Percentiles rank a stretch among this genome's conserved stretches.
phyloP scores from a whole-genome alignment of 768 basidiomycete genomes.

The Lepiota venenata region DNA sequence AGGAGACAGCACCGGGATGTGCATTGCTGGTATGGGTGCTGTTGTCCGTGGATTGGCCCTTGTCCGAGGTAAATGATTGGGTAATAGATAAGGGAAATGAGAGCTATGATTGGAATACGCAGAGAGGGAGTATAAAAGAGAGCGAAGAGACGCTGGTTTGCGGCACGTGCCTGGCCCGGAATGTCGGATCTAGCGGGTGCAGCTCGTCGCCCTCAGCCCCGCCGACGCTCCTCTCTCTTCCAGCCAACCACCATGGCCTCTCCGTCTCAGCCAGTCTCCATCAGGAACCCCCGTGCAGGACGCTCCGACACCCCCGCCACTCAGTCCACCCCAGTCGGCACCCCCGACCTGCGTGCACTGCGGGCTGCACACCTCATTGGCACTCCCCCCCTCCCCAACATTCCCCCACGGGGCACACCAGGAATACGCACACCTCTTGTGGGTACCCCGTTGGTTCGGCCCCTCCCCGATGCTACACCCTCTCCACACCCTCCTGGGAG shows the following conservation, averaged over 20 bases:
- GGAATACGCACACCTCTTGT: constrained; percentile 11
- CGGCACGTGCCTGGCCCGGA: no score
- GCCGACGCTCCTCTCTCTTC: not conserved
- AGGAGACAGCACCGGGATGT: no score
- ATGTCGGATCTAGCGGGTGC: no score
- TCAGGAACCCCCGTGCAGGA: constrained; percentile 29
- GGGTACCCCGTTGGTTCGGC: constrained; percentile 9
- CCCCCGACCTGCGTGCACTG: constrained; percentile 62
- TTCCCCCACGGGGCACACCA: constrained; percentile 39
- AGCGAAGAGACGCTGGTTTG: no score
- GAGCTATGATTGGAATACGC: no score
- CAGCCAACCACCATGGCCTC: constrained; percentile 38
- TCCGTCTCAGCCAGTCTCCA: constrained; percentile 56
- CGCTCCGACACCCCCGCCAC: constrained; percentile 18
- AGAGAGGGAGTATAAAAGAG: no score
- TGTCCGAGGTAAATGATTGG: no score
- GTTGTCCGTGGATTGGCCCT: no score
- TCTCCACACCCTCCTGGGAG: not conserved
- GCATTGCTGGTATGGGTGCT: no score
- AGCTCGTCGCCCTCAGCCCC: not conserved
- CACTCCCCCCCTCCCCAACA: constrained; percentile 55
- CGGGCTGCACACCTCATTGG: constrained; percentile 56
- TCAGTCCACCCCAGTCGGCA: constrained; percentile 39
- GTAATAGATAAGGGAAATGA: no score
- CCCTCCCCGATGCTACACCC: constrained; percentile 7